Evolutionary conservation across 1,284 basidiomycete species (phyloP), one percentile per base, ranked within the genome.

Genomic region (Ganoderma resinaceum): DNA sequence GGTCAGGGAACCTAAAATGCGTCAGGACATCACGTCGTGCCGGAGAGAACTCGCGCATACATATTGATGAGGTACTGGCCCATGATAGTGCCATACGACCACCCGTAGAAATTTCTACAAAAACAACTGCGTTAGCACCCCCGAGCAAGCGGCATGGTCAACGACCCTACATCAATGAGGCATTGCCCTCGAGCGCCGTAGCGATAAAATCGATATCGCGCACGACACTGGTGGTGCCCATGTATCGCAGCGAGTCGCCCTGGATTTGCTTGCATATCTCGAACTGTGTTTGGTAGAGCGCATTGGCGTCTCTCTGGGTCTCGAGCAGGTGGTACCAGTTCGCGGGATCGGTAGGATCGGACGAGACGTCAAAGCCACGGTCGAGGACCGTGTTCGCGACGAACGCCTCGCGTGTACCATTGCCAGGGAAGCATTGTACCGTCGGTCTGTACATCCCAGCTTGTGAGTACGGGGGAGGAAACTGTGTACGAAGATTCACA

Each of bases 131-230:
- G 16, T 38, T 23, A 38, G 31, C 18, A 58, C 9, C 57, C 9
- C 31, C 0, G 33, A 37, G 11, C 20, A 75, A 66, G 71, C 63
- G 65, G 74, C 62, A 75, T 77, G 67, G 31, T 1, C 72, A 67
- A 74, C 68, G 52, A n/a, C 49, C 79, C 49, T 70, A 84, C 83
- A 86, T 84, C 42, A 79, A 74, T 0, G 80, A 76, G 37, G 82
- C 78, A 16, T 80, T 71, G 1, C 84, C 84, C 23, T 83, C 83
- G 3, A 85, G 74, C 1, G 77, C 68, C 20, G 69, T 75, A 0
- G 78, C 76, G 72, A 85, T 83, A 65, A 79, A 80, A 66, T 82
- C 83, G 38, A 85, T 79, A 71, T 85, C 84, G 42, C 82, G 76
- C 0, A 79, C 82, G 31, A 85, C 83, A 1, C 78, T 81, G 38